A percentile compares a stretch with the other conserved stretches of the same genome.
These are phyloP conservation scores for Rhodotorula graminis DNA, from an alignment of 768 basidiomycete species.

Conservation along the genomic window DNA sequence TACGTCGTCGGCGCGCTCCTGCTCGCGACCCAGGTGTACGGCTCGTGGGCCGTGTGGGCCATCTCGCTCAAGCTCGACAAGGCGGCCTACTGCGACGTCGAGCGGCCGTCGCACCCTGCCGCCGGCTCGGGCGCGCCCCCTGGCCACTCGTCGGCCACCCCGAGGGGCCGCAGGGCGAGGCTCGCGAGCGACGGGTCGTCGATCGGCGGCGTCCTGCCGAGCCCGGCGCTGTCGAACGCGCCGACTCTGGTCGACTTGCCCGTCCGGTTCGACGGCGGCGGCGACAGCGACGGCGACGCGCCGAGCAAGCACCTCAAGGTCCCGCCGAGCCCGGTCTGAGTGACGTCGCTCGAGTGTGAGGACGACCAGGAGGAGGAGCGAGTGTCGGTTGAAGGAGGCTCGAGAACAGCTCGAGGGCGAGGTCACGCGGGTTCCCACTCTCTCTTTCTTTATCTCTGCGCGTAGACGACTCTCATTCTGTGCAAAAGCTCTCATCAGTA, in stretches of 20 bases:
- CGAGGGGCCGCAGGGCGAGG: too few relatives aligned
- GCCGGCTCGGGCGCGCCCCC: too few relatives aligned
- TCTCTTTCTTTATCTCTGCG: too few relatives aligned
- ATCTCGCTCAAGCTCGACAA: constrained; percentile 9
- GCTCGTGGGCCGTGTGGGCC: constrained; percentile 6
- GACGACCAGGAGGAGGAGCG: too few relatives aligned
- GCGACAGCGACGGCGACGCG: background rate
- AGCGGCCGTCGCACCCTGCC: background rate
- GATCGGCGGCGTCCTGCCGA: background rate
- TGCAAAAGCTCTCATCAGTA: background rate
- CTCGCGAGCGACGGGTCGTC: too few relatives aligned
- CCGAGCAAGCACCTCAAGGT: background rate
- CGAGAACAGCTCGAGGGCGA: too few relatives aligned
- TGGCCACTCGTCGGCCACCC: too few relatives aligned
- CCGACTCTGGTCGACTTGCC: background rate
- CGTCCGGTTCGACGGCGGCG: background rate
- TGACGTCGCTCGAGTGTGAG: too few relatives aligned
- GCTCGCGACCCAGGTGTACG: constrained; percentile 1
- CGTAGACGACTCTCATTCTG: background rate
- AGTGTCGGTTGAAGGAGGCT: too few relatives aligned
- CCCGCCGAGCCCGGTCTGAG: background rate
- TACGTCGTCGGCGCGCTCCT: constrained; percentile 4
- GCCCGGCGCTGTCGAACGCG: background rate
- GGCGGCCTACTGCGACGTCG: background rate
- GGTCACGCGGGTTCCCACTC: too few relatives aligned